Evolutionary conservation across 495 filamentous ascomycete species (phyloP).

Genomic region (Daldinia decipiens): DNA sequence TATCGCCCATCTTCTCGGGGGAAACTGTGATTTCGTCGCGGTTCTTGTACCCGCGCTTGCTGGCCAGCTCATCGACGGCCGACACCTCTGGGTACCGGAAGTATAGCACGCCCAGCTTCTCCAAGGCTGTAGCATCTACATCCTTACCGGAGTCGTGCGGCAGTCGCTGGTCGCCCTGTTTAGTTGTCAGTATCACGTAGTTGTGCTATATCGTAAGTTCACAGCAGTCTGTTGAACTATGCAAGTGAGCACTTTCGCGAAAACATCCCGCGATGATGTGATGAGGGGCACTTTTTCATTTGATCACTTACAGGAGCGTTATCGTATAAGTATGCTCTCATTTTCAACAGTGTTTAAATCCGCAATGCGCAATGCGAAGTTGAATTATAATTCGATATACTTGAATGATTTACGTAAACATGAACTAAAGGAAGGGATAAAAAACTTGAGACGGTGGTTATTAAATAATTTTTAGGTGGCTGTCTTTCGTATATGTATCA

Average conservation of each 20-base stretch:
- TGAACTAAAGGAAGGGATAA: neutral
- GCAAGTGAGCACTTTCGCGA: conserved; percentile 24
- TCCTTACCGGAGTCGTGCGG: conserved; percentile 84
- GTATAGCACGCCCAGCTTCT: conserved; percentile 81
- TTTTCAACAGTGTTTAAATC: conserved; percentile 49
- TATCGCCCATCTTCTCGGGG: conserved; percentile 82
- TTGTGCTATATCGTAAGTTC: neutral
- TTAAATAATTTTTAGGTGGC: conserved; percentile 29
- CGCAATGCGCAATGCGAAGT: neutral
- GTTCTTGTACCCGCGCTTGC: conserved; percentile 86
- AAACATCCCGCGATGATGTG: conserved; percentile 25
- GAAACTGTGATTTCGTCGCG: conserved; percentile 93
- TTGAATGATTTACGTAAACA: neutral
- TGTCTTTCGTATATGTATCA: conserved; percentile 2
- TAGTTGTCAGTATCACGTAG: conserved; percentile 18
- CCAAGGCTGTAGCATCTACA: conserved; percentile 69
- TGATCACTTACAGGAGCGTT: conserved; percentile 71
- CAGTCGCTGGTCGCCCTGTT: conserved; percentile 89
- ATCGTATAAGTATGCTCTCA: conserved; percentile 89
- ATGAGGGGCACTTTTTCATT: conserved; percentile 33
- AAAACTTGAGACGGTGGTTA: conserved; percentile 10
- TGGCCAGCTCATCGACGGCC: conserved; percentile 76
- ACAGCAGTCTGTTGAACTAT: neutral
- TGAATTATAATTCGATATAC: neutral
- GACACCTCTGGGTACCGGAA: conserved; percentile 70